Evolutionary conservation across 2,329 filamentous ascomycete genomes (phyloP).

Genomic region (Rutstroemia sydowiana): DNA sequence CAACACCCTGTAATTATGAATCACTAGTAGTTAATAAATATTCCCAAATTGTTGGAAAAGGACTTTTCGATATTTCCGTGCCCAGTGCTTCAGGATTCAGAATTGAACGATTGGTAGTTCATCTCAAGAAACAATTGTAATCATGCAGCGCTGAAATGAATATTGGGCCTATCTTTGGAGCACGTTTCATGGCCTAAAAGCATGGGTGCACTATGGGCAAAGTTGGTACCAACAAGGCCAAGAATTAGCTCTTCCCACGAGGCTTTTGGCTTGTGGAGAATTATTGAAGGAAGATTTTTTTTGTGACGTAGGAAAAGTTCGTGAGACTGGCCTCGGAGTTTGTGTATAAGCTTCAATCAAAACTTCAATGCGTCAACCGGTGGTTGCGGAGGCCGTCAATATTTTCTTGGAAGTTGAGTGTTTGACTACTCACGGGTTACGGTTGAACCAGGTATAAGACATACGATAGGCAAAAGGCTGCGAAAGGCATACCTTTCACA

Average conservation of each 20-base stretch:
- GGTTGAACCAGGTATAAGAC: neutral
- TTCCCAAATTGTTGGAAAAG: neutral
- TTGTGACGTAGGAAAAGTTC: neutral
- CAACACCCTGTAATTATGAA: too few relatives aligned
- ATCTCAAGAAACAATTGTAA: neutral
- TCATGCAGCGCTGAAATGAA: neutral
- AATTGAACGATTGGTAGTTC: neutral
- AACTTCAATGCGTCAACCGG: neutral
- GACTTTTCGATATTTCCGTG: too few relatives aligned
- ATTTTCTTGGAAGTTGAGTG: neutral
- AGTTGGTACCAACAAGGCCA: neutral
- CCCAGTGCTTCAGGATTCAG: neutral
- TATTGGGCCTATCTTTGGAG: neutral
- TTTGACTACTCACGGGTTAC: neutral
- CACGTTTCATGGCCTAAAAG: conserved; percentile 4
- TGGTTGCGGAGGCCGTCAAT: neutral
- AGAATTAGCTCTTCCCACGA: neutral
- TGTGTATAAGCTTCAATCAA: too few relatives aligned
- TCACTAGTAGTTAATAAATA: too few relatives aligned
- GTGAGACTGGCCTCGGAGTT: neutral
- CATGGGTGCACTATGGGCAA: too few relatives aligned
- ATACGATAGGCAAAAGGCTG: neutral
- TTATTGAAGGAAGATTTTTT: neutral
- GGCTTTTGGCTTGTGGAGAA: neutral
- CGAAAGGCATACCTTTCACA: neutral